Evolutionary conservation across 495 filamentous ascomycete species (phyloP).

Genomic region (Penicillium egyptiacum): DNA sequence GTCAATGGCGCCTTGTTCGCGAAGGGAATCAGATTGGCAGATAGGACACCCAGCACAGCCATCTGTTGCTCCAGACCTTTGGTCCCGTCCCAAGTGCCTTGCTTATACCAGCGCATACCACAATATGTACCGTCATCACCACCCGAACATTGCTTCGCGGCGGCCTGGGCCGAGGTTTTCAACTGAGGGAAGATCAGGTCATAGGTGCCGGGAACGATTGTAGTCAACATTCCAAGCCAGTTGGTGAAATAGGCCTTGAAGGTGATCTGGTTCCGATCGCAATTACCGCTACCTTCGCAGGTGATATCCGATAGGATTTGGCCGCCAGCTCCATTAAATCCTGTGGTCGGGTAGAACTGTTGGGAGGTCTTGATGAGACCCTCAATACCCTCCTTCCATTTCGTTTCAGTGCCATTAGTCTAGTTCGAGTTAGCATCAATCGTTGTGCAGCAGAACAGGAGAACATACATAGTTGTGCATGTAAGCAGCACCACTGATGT

Average conservation of each 20-base stretch:
- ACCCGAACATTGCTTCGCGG: conserved; percentile 59
- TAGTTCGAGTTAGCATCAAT: conserved; percentile 24
- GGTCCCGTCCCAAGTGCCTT: conserved; percentile 45
- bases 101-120: conserved; percentile 53
- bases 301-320: conserved; percentile 65
- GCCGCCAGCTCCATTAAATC: conserved; percentile 42
- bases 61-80: conserved; percentile 59
- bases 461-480: conserved; percentile 70
- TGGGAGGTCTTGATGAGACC: conserved; percentile 52
- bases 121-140: conserved; percentile 49
- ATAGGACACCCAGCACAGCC: conserved; percentile 57
- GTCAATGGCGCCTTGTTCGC: conserved; percentile 53
- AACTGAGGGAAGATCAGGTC: conserved; percentile 58
- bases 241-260: conserved; percentile 76
- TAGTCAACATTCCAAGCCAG: conserved; percentile 65
- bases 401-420: conserved; percentile 39
- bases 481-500: conserved; percentile 68
- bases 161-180: conserved; percentile 55
- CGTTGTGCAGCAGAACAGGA: not conserved
- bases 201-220: conserved; percentile 63
- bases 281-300: conserved; percentile 65
- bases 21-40: conserved; percentile 51
- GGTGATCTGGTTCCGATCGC: conserved; percentile 67
- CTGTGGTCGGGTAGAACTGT: conserved; percentile 54
- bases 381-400: conserved; percentile 59